Percentiles rank a stretch among this genome's conserved stretches.
Evolutionary conservation across 2,329 filamentous ascomycete genomes (phyloP).

Genomic region (Shiraia bambusicola): DNA sequence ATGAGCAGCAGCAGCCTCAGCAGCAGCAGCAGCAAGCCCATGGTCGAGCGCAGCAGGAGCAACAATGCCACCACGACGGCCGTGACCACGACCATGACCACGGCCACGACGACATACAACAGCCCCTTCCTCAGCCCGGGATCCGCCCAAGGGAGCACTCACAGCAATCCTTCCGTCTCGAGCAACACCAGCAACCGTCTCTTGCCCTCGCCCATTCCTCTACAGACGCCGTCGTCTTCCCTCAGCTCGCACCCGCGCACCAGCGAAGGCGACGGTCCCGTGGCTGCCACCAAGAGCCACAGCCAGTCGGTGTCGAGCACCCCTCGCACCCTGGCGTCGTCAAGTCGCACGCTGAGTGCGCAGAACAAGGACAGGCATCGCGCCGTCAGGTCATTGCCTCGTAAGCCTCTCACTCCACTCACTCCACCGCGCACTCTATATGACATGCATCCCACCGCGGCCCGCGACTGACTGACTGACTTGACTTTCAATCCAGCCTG

Average conservation of each 20-base stretch:
- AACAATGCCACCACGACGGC: constrained; percentile 21
- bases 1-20: constrained; percentile 39
- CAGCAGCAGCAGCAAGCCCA: constrained; percentile 31
- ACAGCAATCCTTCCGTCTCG: constrained; percentile 12
- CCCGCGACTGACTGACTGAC: constrained; percentile 1
- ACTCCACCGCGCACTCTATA: background rate
- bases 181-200: constrained; percentile 19
- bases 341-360: constrained; percentile 29
- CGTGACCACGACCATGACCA: too few species aligned
- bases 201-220: constrained; percentile 36
- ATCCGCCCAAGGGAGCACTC: constrained; percentile 11
- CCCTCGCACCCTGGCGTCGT: constrained; percentile 41
- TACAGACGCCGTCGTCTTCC: constrained; percentile 32
- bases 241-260: constrained; percentile 34
- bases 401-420: constrained; percentile 12
- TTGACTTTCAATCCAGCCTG: constrained; percentile 33
- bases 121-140: constrained; percentile 23
- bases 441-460: too few species aligned
- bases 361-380: constrained; percentile 39
- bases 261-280: constrained; percentile 26
- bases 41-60: constrained; percentile 31
- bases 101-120: constrained; percentile 1
- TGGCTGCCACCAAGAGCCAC: constrained; percentile 31
- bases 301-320: constrained; percentile 41
- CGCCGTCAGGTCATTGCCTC: constrained; percentile 39